Base-by-base conservation (phyloP, 2,329 filamentous ascomycete species). In the Exophiala phaeomuriformis region DNA sequence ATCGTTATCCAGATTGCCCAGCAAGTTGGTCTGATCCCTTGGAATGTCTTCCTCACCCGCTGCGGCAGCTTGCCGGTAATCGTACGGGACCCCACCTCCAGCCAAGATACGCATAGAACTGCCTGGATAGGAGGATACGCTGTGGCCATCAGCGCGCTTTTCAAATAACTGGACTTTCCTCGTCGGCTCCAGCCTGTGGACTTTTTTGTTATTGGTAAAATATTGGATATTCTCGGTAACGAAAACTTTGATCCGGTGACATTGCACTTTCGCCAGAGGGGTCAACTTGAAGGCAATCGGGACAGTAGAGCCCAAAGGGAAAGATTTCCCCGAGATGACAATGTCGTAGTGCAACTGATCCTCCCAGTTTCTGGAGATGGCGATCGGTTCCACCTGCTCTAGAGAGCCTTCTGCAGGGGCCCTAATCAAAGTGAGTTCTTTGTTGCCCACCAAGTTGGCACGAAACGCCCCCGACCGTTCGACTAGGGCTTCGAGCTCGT, bases 311-410 rank as follows among this genome's bases (percentile, higher is more conserved):
- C 90, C 90, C 19, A 96, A 80, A 0, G 90, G 88, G 56, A 96
- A 96, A 0, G 90, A 94, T 76, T 95, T 95, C 51, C 90, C 90
- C 1, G 90, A 95, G 51, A 96, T 95, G 67, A 95, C 85, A 62
- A 96, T 95, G 64, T 96, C 90, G 71, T 96, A 96, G 65, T 94
- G 89, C 32, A 96, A 75, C 65, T 95, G 90, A 62, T 96, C 90
- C 67, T 96, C 90, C 90, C 90, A 96, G 58, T 88, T 90, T 19
- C 90, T 79, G 60, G 87, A 91, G 65, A 96, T 95, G 7, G 90
- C 91, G 64, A 96, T 95, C 2, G 90, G 90, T 66, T 96, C 90
- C 29, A 90, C 85, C 69, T 89, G 89, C 69, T 96, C 90, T 28
- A 95, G 75, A 0, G 90, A 95, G 43, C 90, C 81, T 69, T 95